phyloP scores from a whole-genome alignment of 768 basidiomycete genomes.

The Porphyrellus cyaneotinctus region DNA sequence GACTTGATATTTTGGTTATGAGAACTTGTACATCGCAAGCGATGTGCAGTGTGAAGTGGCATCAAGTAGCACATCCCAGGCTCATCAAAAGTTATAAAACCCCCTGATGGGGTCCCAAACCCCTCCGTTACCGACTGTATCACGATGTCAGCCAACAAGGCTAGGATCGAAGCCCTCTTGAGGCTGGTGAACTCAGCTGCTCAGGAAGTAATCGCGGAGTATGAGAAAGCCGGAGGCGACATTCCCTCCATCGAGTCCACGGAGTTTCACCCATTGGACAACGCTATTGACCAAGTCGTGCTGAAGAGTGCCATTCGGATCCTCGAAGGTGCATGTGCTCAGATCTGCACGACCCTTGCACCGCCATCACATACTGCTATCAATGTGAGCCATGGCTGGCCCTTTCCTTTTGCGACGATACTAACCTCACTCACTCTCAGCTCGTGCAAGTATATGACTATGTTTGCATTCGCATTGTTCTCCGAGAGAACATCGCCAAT shows the following conservation, averaged over 20 bases:
- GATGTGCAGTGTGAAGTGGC: no score
- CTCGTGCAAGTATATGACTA: conserved; percentile 27
- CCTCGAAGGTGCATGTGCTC: conserved; percentile 36
- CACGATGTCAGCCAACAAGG: conserved; percentile 24
- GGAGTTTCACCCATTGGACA: conserved; percentile 34
- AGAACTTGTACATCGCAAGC: no score
- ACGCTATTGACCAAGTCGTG: conserved; percentile 17
- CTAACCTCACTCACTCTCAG: conserved; percentile 2
- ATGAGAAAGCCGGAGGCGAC: conserved; percentile 24
- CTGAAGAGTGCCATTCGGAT: conserved; percentile 25
- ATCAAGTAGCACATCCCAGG: no score
- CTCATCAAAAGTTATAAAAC: neutral
- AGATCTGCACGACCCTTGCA: conserved; percentile 33
- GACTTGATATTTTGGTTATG: no score
- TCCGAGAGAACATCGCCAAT: conserved; percentile 28
- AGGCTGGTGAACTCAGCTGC: conserved; percentile 31
- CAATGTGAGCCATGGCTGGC: conserved; percentile 24
- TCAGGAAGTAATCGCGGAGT: conserved; percentile 32
- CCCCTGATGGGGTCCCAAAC: neutral
- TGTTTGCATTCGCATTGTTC: conserved; percentile 28
- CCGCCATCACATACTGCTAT: conserved; percentile 31
- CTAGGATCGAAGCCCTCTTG: conserved; percentile 27
- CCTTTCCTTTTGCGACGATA: neutral
- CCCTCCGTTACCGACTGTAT: neutral
- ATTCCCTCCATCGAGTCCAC: conserved; percentile 36